Evolutionary conservation across 768 basidiomycete genomes (phyloP), one percentile per base, ranked within the genome.

Genomic region (Tricholoma bakamatsutake): DNA sequence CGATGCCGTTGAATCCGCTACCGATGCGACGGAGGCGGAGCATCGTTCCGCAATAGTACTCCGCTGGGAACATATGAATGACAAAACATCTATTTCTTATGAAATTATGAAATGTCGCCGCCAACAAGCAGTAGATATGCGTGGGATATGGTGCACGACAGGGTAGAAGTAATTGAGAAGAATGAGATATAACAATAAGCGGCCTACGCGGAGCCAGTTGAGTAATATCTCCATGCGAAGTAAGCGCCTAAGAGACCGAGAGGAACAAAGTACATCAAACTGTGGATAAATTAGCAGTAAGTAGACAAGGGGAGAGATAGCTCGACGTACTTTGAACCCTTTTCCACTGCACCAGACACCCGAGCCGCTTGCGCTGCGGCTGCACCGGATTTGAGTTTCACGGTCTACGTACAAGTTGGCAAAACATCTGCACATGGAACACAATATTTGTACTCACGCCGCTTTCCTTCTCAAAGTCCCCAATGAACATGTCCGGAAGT

Each of bases 141-240:
- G 55, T 33, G 52, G 51, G 15, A 33, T 31, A 37, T 37, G 43
- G 53, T 34, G 40, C 46, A 37, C 53, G 54, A 47, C 54, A 12
- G n/a, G 30, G 13, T 24, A 17, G 28, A 43, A 3, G 28, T 10
- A 34, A 24, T 31, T 39, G 37, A 37, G 10, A 42, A 46, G 30
- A 31, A n/a, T 52, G 43, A 47, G 28, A 35, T 43, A 57, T 39
- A 61, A 52, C 51, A 57, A 62, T 63, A 63, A 49, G 48, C 47
- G 35, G 31, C 58, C 71, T 73, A 80, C 65, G 73, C 69, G 43
- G 74, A 65, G 49, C 79, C 78, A 40, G 76, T 73, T 40, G 75
- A 70, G 70, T 92, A 92, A 72, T 78, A 85, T 59, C 91, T 82
- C 84, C 85, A 96, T 48, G 84, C 93, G 62, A 96, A 88, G 83